Evolutionary conservation across 805 yeast species (phyloP).

Genomic region (Kluyveromyces siamensis): DNA sequence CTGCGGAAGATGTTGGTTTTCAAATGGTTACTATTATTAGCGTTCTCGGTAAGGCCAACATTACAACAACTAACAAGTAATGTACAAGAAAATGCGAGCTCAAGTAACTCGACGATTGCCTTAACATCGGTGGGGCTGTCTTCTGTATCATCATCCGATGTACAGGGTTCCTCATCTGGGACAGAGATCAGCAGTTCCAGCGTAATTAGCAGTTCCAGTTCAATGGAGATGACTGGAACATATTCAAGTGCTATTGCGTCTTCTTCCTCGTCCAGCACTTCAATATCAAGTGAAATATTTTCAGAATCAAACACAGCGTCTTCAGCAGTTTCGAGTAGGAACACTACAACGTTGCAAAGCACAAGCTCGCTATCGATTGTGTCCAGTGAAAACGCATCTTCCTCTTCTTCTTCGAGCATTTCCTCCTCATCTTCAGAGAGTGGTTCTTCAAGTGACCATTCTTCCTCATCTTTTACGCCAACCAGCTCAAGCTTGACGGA

Average conservation of each 20-base stretch:
- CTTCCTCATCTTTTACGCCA: neutral
- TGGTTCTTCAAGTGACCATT: neutral
- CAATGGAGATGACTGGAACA: neutral
- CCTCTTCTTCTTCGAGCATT: constrained; percentile 7
- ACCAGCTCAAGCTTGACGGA: neutral
- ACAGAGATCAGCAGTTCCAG: neutral
- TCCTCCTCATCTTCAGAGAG: neutral
- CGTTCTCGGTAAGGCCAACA: constrained; percentile 3
- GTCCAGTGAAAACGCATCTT: constrained; percentile 5
- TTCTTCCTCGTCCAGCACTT: neutral
- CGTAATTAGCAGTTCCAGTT: constrained; percentile 1
- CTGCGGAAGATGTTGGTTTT: neutral
- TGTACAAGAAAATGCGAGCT: neutral
- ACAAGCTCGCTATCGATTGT: constrained; percentile 4
- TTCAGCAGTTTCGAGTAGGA: neutral
- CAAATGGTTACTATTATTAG: constrained; percentile 7
- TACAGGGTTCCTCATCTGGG: neutral
- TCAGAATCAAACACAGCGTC: neutral
- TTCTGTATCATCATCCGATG: neutral
- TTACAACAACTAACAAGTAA: constrained; percentile 1
- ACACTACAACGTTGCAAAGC: neutral
- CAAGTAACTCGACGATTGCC: neutral
- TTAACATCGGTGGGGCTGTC: neutral
- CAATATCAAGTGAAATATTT: neutral
- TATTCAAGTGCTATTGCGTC: constrained; percentile 4